phyloP scores from a whole-genome alignment of 495 filamentous ascomycete species.

The Halenospora varia region DNA sequence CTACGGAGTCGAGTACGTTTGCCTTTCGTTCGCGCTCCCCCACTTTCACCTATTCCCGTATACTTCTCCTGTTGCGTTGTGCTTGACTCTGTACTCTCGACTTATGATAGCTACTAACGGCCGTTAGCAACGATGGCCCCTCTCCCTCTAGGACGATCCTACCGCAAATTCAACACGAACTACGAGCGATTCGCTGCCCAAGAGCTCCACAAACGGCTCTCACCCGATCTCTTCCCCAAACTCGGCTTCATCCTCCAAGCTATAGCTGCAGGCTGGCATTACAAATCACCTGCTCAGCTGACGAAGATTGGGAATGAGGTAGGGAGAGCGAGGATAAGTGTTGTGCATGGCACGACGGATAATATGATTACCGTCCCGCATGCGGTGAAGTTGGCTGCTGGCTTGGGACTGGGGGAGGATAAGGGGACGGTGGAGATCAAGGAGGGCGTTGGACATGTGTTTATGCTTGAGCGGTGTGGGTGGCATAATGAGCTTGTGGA shows the following conservation, averaged over 20 bases:
- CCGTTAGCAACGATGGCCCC: too few relatives aligned
- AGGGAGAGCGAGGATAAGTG: slow-evolving; percentile 65
- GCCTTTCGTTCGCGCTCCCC: slow-evolving; percentile 22
- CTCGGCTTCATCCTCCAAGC: slow-evolving; percentile 72
- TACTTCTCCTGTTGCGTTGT: too few relatives aligned
- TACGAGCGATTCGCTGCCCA: slow-evolving; percentile 75
- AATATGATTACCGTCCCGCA: slow-evolving; percentile 69
- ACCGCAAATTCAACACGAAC: slow-evolving; percentile 61
- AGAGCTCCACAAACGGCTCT: slow-evolving; percentile 61
- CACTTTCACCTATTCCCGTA: too few relatives aligned
- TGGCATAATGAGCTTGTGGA: slow-evolving; percentile 24
- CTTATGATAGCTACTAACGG: too few relatives aligned
- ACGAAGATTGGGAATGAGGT: slow-evolving; percentile 57
- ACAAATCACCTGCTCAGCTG: slow-evolving; percentile 62
- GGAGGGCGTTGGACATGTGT: slow-evolving; percentile 64
- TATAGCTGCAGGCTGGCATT: slow-evolving; percentile 75
- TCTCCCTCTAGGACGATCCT: too few relatives aligned
- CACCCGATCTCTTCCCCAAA: slow-evolving; percentile 49
- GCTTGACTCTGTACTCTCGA: too few relatives aligned
- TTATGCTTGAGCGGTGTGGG: slow-evolving; percentile 23
- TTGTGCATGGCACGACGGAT: slow-evolving; percentile 71
- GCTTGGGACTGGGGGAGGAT: slow-evolving; percentile 43
- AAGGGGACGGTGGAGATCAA: slow-evolving; percentile 43
- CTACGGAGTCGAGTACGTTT: slow-evolving; percentile 29
- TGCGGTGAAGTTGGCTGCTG: slow-evolving; percentile 52